Evolutionary conservation across 1,139 yeast genomes (phyloP), one percentile per base, ranked within the genome.

Genomic region (Saccharomyces hybrid): DNA sequence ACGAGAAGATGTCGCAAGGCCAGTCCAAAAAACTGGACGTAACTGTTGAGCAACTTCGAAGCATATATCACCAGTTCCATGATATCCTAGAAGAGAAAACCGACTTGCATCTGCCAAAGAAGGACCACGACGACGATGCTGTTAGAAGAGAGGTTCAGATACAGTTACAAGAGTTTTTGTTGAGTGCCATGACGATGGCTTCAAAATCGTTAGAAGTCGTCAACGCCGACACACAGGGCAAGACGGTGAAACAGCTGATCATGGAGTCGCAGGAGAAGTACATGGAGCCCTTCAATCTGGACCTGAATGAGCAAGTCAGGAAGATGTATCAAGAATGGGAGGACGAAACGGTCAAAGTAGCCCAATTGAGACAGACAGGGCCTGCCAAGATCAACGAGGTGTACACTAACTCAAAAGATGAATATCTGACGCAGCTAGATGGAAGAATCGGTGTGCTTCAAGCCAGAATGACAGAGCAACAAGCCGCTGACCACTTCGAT

Each of bases 211-310:
- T 82, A 55, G 70, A 76, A 7, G 71, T 82, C 8, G 84, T 80
- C 26, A 65, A 65, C 42, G 58, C 58, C 23, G 62, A 60, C 29
- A 57, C 52, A 6, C 55, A 54, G 14, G 57, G 58, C 26, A 54
- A 60, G 14, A 50, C 54, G 5, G 48, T 49, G 27, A 54, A 53
- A 53, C 60, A 55, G 16, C 48, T 61, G 51, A 56, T 60, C 29
- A 57, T 50, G 52, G 62, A 56, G 27, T 58, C 64, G 23, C 64
- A 60, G 41, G 60, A 61, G 29, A 55, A 60, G 52, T 76, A 73
- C 57, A 76, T 80, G 14, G 89, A 83, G 63, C 86, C 88, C 0
- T 84, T 83, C 67, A 88, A 85, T 64, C 70, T 78, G 47, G 80
- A 77, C 9, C 66, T 83, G 55, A 83, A 84, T 63, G 79, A 78